A percentile compares a stretch with the other conserved stretches of the same genome.
Conservation (phyloP, 1,284 basidiomycete genomes). For the Spongispora temasekensis region DNA sequence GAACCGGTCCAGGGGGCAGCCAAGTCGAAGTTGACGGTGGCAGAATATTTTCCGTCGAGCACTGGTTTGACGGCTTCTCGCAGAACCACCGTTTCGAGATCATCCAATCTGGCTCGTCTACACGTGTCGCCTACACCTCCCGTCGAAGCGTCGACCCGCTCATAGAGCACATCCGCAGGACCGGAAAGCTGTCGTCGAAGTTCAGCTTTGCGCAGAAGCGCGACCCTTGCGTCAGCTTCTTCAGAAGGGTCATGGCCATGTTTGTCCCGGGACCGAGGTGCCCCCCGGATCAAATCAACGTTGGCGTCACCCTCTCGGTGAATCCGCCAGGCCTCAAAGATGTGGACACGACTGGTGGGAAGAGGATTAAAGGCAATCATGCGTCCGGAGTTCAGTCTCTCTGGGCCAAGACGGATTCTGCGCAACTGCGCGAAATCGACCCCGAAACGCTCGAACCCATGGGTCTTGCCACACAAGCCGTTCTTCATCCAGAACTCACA, state of each 20-base stretch:
- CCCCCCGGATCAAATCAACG: conserved; percentile 14
- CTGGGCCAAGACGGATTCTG: conserved; percentile 36
- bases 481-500: conserved; percentile 36
- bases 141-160: conserved; percentile 29
- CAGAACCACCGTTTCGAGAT: conserved; percentile 37
- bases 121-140: conserved; percentile 33
- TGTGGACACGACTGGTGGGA: conserved; percentile 10
- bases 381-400: conserved; percentile 32
- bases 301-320: conserved; percentile 33
- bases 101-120: conserved; percentile 21
- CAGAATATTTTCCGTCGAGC: conserved; percentile 24
- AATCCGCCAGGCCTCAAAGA: conserved; percentile 31
- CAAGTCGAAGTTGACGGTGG: conserved; percentile 23
- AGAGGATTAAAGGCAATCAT: conserved; percentile 27
- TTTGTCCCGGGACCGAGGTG: conserved; percentile 22
- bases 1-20: conserved; percentile 30
- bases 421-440: conserved; percentile 33
- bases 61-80: conserved; percentile 36
- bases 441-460: conserved; percentile 40
- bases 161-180: conserved; percentile 29
- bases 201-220: conserved; percentile 33
- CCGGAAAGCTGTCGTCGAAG: conserved; percentile 18
- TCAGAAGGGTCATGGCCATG: conserved; percentile 34
- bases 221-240: conserved; percentile 32
- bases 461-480: conserved; percentile 26